Conservation (phyloP, 306 rosid genomes). For the Sesbania bispinosa region DNA sequence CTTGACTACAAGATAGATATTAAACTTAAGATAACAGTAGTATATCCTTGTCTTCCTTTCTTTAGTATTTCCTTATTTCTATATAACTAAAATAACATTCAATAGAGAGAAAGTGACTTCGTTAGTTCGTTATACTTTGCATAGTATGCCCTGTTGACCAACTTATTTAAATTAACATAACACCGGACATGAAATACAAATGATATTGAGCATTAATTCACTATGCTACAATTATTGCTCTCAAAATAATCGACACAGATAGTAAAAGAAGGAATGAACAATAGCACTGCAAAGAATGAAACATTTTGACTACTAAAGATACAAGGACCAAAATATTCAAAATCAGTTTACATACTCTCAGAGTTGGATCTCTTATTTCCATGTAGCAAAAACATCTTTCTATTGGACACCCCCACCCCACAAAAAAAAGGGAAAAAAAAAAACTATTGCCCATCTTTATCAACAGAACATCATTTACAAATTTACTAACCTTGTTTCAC, state of each 20-base stretch:
- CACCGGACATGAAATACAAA: neutral
- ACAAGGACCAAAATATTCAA: neutral
- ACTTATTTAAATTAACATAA: too few relatives aligned
- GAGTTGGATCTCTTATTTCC: neutral
- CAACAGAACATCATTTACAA: slow-evolving; percentile 12
- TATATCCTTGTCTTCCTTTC: too few relatives aligned
- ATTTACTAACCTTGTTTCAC: slow-evolving; percentile 33
- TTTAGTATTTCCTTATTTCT: too few relatives aligned
- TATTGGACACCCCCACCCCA: neutral
- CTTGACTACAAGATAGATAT: too few relatives aligned
- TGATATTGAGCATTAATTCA: neutral
- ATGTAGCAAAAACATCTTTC: neutral
- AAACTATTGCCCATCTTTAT: neutral
- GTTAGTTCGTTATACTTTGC: too few relatives aligned
- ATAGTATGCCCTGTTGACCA: too few relatives aligned
- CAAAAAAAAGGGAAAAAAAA: neutral
- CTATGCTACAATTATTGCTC: neutral
- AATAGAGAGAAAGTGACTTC: too few relatives aligned
- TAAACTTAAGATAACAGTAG: too few relatives aligned
- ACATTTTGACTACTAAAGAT: neutral
- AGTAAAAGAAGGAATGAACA: neutral
- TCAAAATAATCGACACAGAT: neutral
- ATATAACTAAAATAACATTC: too few relatives aligned
- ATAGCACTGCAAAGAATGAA: neutral
- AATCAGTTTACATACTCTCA: neutral